Conservation (phyloP, 768 basidiomycete species). For the Gymnopilus dilepis region DNA sequence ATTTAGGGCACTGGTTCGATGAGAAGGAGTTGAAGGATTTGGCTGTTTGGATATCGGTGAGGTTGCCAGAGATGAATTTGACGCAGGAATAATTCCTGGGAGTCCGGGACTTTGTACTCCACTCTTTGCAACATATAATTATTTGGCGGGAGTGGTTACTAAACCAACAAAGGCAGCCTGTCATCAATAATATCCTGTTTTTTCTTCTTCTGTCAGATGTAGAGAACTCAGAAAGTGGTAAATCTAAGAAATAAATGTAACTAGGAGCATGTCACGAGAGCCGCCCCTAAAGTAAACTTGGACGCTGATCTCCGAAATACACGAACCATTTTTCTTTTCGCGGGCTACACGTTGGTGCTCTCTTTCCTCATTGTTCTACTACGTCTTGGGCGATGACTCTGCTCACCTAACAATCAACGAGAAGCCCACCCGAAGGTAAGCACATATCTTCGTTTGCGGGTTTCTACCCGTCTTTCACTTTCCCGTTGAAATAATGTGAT, state of each 20-base stretch:
- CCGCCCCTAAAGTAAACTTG: slow-evolving; percentile 13
- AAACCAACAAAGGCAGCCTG: no score
- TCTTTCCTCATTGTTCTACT: neutral
- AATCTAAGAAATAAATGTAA: no score
- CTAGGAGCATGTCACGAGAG: neutral
- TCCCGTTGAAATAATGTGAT: slow-evolving; percentile 36
- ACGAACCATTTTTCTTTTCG: neutral
- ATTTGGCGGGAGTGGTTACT: neutral
- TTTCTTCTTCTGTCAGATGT: no score
- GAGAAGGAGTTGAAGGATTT: slow-evolving; percentile 33
- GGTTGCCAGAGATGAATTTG: neutral
- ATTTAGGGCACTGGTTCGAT: slow-evolving; percentile 34
- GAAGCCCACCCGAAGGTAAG: neutral
- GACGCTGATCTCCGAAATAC: neutral
- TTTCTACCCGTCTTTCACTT: neutral
- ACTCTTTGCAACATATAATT: neutral
- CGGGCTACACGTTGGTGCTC: neutral
- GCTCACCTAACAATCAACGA: neutral
- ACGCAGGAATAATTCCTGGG: neutral
- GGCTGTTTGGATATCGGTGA: slow-evolving; percentile 27
- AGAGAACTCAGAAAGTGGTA: no score
- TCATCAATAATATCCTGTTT: no score
- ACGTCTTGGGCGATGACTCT: neutral
- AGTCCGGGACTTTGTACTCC: no score
- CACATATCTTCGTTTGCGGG: neutral